phyloP scores from a whole-genome alignment of 2,329 filamentous ascomycete species.

The Fusarium phyllophilum region DNA sequence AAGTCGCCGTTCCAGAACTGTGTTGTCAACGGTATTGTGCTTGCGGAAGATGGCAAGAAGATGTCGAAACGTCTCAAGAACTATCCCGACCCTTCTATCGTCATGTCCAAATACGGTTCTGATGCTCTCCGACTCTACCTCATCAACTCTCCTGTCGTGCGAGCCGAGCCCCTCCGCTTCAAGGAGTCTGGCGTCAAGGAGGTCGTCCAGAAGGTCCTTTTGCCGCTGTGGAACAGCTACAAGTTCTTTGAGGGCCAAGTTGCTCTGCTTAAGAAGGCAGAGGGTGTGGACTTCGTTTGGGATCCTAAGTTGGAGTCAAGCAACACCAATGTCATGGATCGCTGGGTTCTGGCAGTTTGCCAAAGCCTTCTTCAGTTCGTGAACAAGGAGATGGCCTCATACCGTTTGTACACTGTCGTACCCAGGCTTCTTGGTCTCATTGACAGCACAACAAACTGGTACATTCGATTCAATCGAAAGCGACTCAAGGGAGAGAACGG shows the following conservation, averaged over 20 bases:
- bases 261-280: conserved; percentile 84
- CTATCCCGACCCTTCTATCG: conserved; percentile 85
- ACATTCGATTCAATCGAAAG: conserved; percentile 93
- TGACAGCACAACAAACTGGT: conserved; percentile 98
- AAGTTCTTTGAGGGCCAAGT: conserved; percentile 96
- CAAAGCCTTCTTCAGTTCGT: conserved; percentile 93
- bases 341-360: conserved; percentile 92
- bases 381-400: conserved; percentile 86
- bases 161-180: conserved; percentile 89
- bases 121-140: conserved; percentile 94
- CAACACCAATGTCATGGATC: conserved; percentile 93
- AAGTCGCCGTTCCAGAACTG: conserved; percentile 92
- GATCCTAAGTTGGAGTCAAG: conserved; percentile 78
- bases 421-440: conserved; percentile 84
- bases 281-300: conserved; percentile 79
- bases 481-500: conserved; percentile 91
- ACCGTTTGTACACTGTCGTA: conserved; percentile 90
- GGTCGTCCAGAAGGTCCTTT: conserved; percentile 88
- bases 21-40: conserved; percentile 94
- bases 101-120: conserved; percentile 90
- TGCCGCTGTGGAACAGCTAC: conserved; percentile 96
- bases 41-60: conserved; percentile 96
- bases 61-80: conserved; percentile 99
- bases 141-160: conserved; percentile 95
- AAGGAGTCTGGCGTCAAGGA: conserved; percentile 94